Evolutionary conservation across 73 alveolate species (phyloP).

Genomic region (Breviolum minutum): DNA sequence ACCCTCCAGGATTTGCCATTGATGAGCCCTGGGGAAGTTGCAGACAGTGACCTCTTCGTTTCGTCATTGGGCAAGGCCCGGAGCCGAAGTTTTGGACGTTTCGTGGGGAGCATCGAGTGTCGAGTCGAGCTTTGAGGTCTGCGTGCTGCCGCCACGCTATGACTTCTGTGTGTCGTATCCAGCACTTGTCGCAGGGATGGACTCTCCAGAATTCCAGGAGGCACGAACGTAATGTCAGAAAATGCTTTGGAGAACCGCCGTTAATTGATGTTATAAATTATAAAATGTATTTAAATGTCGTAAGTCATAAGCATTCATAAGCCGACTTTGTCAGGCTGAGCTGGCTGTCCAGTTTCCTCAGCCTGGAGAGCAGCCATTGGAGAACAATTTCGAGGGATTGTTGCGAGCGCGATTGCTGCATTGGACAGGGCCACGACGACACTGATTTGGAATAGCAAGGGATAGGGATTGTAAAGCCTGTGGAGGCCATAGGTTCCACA

Average conservation of each 20-base stretch:
- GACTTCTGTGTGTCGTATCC: constrained; percentile 91
- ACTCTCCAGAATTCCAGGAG: constrained; percentile 83
- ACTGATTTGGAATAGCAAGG: not conserved
- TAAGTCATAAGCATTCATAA: too few relatives aligned
- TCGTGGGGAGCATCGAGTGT: too few relatives aligned
- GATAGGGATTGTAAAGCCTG: not conserved
- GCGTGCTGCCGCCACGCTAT: constrained; percentile 89
- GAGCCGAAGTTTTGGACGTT: not conserved
- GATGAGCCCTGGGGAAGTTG: constrained; percentile 29
- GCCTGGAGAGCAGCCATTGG: constrained; percentile 58
- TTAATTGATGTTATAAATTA: too few relatives aligned
- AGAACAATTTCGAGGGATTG: not conserved
- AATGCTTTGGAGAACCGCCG: too few relatives aligned
- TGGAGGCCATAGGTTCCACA: not conserved
- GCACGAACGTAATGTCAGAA: too few relatives aligned
- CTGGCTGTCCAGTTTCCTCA: constrained; percentile 80
- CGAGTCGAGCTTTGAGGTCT: constrained; percentile 10
- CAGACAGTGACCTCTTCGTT: too few relatives aligned
- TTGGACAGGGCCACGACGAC: constrained; percentile 91
- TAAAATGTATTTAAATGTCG: too few relatives aligned
- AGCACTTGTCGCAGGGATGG: constrained; percentile 88
- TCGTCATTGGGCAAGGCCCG: too few relatives aligned
- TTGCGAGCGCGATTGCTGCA: constrained; percentile 68
- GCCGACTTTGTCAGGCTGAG: constrained; percentile 31
- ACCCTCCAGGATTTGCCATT: constrained; percentile 17